Percentiles rank a stretch among this genome's conserved stretches.
These are phyloP conservation scores for Cicer chorassanicum DNA, from an alignment of 306 rosid species.

Conservation along the genomic window DNA sequence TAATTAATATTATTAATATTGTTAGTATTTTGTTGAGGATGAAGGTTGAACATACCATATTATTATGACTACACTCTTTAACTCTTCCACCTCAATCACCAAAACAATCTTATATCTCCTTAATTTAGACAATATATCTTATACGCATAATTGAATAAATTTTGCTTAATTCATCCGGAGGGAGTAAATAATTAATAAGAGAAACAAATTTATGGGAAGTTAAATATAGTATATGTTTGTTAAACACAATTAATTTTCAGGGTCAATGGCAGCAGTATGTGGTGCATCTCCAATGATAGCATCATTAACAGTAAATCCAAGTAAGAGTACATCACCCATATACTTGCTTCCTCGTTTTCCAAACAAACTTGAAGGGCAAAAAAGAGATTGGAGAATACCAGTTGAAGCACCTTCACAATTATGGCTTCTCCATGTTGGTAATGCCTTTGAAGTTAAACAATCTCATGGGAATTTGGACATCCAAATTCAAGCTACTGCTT, in stretches of 20 bases:
- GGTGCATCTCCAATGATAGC: slow-evolving; percentile 90
- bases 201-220: background rate
- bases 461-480: slow-evolving; percentile 56
- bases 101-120: no score
- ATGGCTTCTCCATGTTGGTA: slow-evolving; percentile 88
- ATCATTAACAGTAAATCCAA: slow-evolving; percentile 77
- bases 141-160: no score
- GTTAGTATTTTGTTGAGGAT: no score
- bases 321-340: slow-evolving; percentile 68
- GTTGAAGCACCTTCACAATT: slow-evolving; percentile 79
- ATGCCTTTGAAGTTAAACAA: slow-evolving; percentile 63
- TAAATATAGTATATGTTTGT: background rate
- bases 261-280: slow-evolving; percentile 82
- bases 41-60: no score
- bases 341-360: slow-evolving; percentile 79
- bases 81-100: no score
- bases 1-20: no score
- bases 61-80: no score
- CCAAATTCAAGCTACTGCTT: slow-evolving; percentile 74
- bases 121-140: no score
- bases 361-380: slow-evolving; percentile 17
- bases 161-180: no score
- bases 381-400: slow-evolving; percentile 76
- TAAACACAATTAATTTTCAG: slow-evolving; percentile 41
- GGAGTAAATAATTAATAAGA: no score